A percentile compares a stretch with the other conserved stretches of the same genome.
Conservation (phyloP, 2,329 filamentous ascomycete species). For the Aspergillus sp. region DNA sequence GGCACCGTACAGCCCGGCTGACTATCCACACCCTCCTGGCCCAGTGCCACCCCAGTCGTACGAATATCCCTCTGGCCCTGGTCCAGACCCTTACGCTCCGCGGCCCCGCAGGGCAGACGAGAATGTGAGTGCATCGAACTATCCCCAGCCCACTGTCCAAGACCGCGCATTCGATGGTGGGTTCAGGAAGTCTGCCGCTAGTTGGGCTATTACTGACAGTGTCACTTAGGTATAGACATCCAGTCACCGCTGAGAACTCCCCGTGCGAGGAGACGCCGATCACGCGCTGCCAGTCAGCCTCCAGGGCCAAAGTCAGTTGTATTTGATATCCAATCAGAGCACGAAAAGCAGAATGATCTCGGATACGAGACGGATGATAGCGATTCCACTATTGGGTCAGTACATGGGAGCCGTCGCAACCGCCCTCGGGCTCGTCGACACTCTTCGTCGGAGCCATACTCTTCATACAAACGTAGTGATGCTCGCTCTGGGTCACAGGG, state of each 20-base stretch:
- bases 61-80: conserved; percentile 38
- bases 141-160: conserved; percentile 39
- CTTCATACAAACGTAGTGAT: conserved; percentile 7
- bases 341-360: conserved; percentile 19
- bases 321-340: conserved; percentile 30
- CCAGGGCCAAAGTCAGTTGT: conserved; percentile 36
- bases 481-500: neutral
- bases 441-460: conserved; percentile 26
- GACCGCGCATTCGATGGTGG: conserved; percentile 45
- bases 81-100: conserved; percentile 42
- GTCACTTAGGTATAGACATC: conserved; percentile 24
- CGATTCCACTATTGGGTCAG: conserved; percentile 36
- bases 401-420: conserved; percentile 23
- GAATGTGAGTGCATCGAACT: conserved; percentile 51
- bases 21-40: conserved; percentile 47
- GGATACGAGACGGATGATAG: conserved; percentile 49
- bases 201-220: conserved; percentile 8
- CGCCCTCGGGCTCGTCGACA: conserved; percentile 25
- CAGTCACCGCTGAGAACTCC: conserved; percentile 12
- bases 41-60: conserved; percentile 42
- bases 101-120: conserved; percentile 47
- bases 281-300: conserved; percentile 28
- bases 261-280: conserved; percentile 13
- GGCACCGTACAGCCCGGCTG: conserved; percentile 39
- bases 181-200: conserved; percentile 31